A percentile compares a stretch with the other conserved stretches of the same genome.
Evolutionary conservation across 495 filamentous ascomycete genomes (phyloP).

Genomic region (Aspergillus taichungensis): DNA sequence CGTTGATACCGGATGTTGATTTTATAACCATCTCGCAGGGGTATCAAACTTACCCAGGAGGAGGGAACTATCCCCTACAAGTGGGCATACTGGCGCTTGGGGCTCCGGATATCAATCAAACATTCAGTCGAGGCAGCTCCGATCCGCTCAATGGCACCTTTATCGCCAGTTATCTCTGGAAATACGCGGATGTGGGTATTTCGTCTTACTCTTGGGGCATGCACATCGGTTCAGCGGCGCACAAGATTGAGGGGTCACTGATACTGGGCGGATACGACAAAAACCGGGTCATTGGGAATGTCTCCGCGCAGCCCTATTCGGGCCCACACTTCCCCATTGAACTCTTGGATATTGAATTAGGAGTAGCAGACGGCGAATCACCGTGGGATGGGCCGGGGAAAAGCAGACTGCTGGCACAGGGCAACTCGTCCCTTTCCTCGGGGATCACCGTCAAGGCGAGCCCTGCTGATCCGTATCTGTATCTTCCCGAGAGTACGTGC

Average conservation of each 20-base stretch:
- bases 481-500: slow-evolving; percentile 42
- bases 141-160: neutral
- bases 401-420: slow-evolving; percentile 23
- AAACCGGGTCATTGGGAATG: slow-evolving; percentile 26
- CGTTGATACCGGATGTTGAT: too few relatives aligned
- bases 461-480: slow-evolving; percentile 38
- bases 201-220: slow-evolving; percentile 44
- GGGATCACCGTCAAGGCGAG: slow-evolving; percentile 21
- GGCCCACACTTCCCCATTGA: slow-evolving; percentile 17
- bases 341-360: slow-evolving; percentile 34
- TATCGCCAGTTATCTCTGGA: slow-evolving; percentile 1
- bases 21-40: too few relatives aligned
- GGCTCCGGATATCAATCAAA: neutral
- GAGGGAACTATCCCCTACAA: slow-evolving; percentile 1
- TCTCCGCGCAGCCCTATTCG: slow-evolving; percentile 8
- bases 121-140: neutral
- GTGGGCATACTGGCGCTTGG: slow-evolving; percentile 4
- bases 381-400: slow-evolving; percentile 30
- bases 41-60: neutral
- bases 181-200: slow-evolving; percentile 6
- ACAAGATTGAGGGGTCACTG: slow-evolving; percentile 32
- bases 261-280: slow-evolving; percentile 46
- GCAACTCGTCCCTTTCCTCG: slow-evolving; percentile 19
- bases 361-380: slow-evolving; percentile 30
- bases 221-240: slow-evolving; percentile 42